Conservation (phyloP, 768 basidiomycete genomes). For the Leccinum longicurvipes region DNA sequence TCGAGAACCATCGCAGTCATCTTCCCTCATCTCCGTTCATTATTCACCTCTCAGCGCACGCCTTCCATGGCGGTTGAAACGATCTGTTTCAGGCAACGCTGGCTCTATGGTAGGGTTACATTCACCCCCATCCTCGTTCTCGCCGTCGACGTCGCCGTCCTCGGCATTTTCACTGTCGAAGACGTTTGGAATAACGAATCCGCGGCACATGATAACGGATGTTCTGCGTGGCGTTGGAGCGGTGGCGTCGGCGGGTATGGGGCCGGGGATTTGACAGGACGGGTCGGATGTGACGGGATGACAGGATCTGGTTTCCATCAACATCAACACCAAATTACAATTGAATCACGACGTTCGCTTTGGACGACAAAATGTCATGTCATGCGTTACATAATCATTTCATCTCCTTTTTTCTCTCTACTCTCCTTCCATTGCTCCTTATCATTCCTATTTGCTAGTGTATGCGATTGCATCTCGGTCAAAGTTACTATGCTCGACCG, state of each 20-base stretch:
- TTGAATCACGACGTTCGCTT: no score
- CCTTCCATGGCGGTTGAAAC: constrained; percentile 10
- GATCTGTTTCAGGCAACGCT: constrained; percentile 1
- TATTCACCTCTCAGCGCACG: constrained; percentile 4
- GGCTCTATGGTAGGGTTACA: neutral
- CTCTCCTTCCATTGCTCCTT: neutral
- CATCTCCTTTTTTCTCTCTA: neutral
- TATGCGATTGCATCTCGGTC: neutral
- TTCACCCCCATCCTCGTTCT: neutral
- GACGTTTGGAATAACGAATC: constrained; percentile 11
- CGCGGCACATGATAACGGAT: constrained; percentile 32
- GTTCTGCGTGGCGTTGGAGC: constrained; percentile 44
- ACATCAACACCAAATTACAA: neutral
- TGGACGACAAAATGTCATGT: neutral
- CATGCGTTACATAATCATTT: neutral
- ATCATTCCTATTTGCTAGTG: neutral
- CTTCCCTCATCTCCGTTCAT: neutral
- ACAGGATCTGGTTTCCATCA: neutral
- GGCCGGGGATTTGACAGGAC: neutral
- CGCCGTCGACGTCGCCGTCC: neutral
- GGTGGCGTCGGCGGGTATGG: constrained; percentile 19
- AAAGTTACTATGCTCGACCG: neutral
- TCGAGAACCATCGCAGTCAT: neutral
- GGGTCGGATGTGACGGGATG: neutral
- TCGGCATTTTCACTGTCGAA: constrained; percentile 8